Conservation (phyloP, 352 stramenopile species). For the Phytophthora cajani region DNA sequence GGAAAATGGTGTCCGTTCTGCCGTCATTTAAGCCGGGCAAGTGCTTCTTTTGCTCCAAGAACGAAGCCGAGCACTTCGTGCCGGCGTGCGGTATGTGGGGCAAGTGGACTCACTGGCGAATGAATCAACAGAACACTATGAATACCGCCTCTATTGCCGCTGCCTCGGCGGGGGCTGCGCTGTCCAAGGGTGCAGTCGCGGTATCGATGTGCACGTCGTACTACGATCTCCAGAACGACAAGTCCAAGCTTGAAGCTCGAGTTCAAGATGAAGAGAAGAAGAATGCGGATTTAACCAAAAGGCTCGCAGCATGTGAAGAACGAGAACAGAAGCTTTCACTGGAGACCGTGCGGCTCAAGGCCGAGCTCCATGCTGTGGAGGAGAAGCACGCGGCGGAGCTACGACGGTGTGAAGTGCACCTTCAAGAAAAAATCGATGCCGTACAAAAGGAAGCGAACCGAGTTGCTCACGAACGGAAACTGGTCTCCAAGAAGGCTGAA, state of each 20-base stretch:
- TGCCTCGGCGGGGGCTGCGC: constrained; percentile 12
- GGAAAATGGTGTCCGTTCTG: constrained; percentile 75
- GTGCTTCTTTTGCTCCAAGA: constrained; percentile 89
- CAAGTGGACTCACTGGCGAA: constrained; percentile 87
- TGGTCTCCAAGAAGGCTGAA: constrained; percentile 43
- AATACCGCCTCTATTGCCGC: constrained; percentile 29
- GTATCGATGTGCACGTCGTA: constrained; percentile 87
- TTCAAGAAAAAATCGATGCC: constrained; percentile 58
- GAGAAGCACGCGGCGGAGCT: constrained; percentile 57
- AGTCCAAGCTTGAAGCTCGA: constrained; percentile 55
- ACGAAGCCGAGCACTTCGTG: constrained; percentile 81
- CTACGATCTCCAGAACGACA: constrained; percentile 82
- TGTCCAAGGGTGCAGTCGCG: constrained; percentile 43
- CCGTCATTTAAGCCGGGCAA: constrained; percentile 83
- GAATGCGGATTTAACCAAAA: constrained; percentile 36
- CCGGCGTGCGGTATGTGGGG: constrained; percentile 84
- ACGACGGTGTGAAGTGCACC: constrained; percentile 38
- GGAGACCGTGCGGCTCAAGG: constrained; percentile 45
- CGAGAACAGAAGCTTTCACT: constrained; percentile 31
- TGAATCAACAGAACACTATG: constrained; percentile 73
- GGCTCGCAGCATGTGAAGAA: constrained; percentile 28
- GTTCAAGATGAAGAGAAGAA: constrained; percentile 42
- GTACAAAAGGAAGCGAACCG: constrained; percentile 64
- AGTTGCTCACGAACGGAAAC: constrained; percentile 59
- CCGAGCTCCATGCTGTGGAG: constrained; percentile 53